phyloP scores from a whole-genome alignment of 805 yeast genomes.

The Myxozyma mucilagina region DNA sequence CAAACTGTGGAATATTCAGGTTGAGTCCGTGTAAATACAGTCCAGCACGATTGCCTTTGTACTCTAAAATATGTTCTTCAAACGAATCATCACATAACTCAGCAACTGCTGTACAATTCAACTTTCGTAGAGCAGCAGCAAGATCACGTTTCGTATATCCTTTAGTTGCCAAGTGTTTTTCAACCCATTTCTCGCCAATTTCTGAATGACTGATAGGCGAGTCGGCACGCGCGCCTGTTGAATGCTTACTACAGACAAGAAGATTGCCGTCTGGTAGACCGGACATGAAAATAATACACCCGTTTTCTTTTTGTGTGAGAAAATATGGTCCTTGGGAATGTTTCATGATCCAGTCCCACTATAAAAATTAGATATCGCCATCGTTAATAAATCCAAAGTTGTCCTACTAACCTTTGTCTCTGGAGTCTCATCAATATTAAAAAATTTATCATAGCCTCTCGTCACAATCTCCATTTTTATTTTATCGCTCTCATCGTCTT shows the following conservation, averaged over 20 bases:
- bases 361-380: not conserved
- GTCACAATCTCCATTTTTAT: slow-evolving; percentile 51
- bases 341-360: slow-evolving; percentile 47
- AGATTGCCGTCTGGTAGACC: slow-evolving; percentile 75
- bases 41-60: slow-evolving; percentile 67
- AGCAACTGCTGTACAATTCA: slow-evolving; percentile 79
- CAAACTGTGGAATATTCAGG: slow-evolving; percentile 60
- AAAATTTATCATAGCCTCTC: slow-evolving; percentile 94
- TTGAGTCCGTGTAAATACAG: slow-evolving; percentile 89
- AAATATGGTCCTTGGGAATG: slow-evolving; percentile 74
- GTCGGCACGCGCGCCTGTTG: slow-evolving; percentile 61
- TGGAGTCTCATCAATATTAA: slow-evolving; percentile 69
- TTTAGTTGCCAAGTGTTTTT: slow-evolving; percentile 49
- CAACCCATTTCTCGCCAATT: slow-evolving; percentile 64
- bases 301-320: slow-evolving; percentile 85
- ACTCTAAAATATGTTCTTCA: slow-evolving; percentile 90
- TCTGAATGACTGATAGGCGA: slow-evolving; percentile 57
- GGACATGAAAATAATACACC: slow-evolving; percentile 83
- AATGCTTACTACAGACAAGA: slow-evolving; percentile 87
- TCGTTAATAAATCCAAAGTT: not conserved
- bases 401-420: slow-evolving; percentile 45
- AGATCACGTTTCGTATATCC: slow-evolving; percentile 52
- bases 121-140: slow-evolving; percentile 53
- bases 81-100: slow-evolving; percentile 90
- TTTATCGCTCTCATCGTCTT: slow-evolving; percentile 23